These are phyloP conservation scores for Plenodomus lindquistii DNA, from an alignment of 2,329 filamentous ascomycete species.

Conservation along the genomic window DNA sequence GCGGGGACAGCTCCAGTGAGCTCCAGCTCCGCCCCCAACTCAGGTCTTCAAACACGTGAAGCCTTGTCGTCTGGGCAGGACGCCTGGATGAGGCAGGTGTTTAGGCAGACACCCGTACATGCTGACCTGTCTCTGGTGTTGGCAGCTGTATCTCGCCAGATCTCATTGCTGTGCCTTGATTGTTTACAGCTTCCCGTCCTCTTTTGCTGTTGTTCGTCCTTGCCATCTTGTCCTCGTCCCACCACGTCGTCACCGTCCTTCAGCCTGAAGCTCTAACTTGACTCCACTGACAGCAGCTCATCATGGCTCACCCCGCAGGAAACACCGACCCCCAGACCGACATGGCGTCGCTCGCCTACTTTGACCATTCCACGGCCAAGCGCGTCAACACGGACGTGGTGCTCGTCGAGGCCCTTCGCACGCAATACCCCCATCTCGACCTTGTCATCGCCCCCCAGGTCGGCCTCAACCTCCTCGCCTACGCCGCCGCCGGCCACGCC, in stretches of 20 bases:
- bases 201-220: too few species aligned
- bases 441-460: constrained; percentile 45
- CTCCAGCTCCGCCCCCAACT: constrained; percentile 1
- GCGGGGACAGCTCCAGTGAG: constrained; percentile 4
- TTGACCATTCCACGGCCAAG: constrained; percentile 49
- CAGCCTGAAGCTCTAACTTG: neutral
- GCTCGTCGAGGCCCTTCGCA: constrained; percentile 50
- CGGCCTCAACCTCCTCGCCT: constrained; percentile 46
- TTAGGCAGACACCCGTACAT: constrained; percentile 4
- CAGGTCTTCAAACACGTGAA: neutral
- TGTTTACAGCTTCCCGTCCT: neutral
- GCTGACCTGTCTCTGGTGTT: too few species aligned
- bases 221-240: too few species aligned
- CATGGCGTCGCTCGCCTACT: constrained; percentile 45
- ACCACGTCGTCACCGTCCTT: neutral
- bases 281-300: neutral
- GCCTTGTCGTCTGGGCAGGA: neutral
- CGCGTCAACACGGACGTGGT: constrained; percentile 51
- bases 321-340: constrained; percentile 33
- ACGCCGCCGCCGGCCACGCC: constrained; percentile 49
- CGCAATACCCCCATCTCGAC: constrained; percentile 51
- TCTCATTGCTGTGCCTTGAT: neutral
- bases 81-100: constrained; percentile 7
- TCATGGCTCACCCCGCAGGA: neutral
- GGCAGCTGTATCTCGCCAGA: neutral